These are phyloP conservation scores for Cladosporium austrohemisphaericum DNA, from an alignment of 2,329 filamentous ascomycete species.

Conservation along the genomic window DNA sequence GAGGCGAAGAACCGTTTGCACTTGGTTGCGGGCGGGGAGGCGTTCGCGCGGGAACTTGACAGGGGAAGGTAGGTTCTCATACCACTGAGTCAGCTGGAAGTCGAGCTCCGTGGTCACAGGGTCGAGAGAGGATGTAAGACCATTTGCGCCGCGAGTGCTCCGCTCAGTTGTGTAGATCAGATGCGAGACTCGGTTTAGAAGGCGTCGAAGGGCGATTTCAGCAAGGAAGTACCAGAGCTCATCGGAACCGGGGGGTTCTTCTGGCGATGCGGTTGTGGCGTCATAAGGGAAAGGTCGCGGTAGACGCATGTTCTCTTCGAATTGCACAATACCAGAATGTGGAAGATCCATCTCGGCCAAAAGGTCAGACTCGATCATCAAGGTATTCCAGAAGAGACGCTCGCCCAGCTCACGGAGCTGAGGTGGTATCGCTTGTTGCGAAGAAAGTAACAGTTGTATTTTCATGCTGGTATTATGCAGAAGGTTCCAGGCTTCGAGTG, in stretches of 20 bases:
- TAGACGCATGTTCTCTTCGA: conserved; percentile 74
- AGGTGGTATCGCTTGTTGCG: conserved; percentile 65
- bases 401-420: conserved; percentile 70
- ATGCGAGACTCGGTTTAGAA: conserved; percentile 48
- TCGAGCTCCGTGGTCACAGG: conserved; percentile 77
- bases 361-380: conserved; percentile 75
- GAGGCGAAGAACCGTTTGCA: conserved; percentile 74
- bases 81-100: conserved; percentile 80
- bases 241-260: conserved; percentile 54
- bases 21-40: conserved; percentile 63
- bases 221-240: conserved; percentile 84
- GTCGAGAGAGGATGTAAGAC: conserved; percentile 69
- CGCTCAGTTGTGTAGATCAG: conserved; percentile 51
- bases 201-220: conserved; percentile 72
- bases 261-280: conserved; percentile 53
- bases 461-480: conserved; percentile 78
- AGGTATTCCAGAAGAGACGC: conserved; percentile 78
- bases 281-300: conserved; percentile 70
- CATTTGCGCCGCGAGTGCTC: conserved; percentile 52
- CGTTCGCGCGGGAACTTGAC: conserved; percentile 74
- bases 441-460: conserved; percentile 71
- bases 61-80: conserved; percentile 69
- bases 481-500: conserved; percentile 78
- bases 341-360: conserved; percentile 76
- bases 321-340: conserved; percentile 77